Base-by-base conservation (phyloP, 1,284 basidiomycete species). In the Erythrobasidium hasegawianum region DNA sequence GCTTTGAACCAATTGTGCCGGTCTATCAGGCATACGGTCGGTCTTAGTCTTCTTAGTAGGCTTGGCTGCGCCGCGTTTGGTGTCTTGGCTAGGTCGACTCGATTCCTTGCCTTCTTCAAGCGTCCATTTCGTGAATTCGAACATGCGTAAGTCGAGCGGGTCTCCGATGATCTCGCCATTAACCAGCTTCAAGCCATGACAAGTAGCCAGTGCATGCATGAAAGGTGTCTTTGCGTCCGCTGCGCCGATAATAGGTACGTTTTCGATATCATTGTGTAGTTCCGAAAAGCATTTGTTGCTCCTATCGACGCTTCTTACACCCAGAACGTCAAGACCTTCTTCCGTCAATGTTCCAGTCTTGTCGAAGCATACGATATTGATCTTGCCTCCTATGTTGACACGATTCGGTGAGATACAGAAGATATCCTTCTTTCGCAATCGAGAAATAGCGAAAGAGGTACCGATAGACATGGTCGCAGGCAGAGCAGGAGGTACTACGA, bases 261-360 rank as follows among this genome's bases (percentile, higher is more conserved):
- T 95, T 68, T 89, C 84, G 8, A 94, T 84, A 67, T 94, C 86
- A 68, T 89, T 84, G 69, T 96, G 82, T 20, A 98, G 84, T 75
- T 99, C 94, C 45, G 92, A 92, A 78, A 98, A 98, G 50, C 86
- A 84, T 56, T 86, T 83, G 57, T 77, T 75, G 16, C 76, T 83
- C 55, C 88, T 85, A 71, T 94, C 90, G 49, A 91, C 83, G 0
- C 85, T 85, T 45, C 93, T 86, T 11, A 94, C 87, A 26, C 93
- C 93, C 52, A 99, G 87, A 52, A 99, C 93, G 75, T 98, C 96
- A 49, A 99, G 83, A 0, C 96, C 96, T 72, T 99, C 96, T 77
- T 97, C 96, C 0, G 96, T 99, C 16, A 99, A 82, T 0, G 96
- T 99, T 1, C 96, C 96, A 0, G 96, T 99, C 81, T 99, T 99